Base-by-base conservation (phyloP, 371 early-diverging fungal genomes). In the Apophysomyces ossiformis region DNA sequence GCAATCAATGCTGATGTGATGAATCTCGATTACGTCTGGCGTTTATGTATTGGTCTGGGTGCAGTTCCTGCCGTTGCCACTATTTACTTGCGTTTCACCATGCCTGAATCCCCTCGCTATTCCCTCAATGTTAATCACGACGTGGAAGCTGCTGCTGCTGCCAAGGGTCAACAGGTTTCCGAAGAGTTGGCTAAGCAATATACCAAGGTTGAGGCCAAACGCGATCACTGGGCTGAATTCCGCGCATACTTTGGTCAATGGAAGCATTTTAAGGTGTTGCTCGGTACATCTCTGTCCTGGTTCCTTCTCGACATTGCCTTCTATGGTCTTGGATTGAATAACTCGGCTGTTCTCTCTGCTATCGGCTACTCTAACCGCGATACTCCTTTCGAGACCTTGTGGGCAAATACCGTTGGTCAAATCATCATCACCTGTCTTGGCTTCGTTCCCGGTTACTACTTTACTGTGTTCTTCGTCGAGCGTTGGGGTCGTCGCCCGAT, bases 31-130 rank as follows among this genome's bases (percentile, higher is more conserved):
- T 88, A 91, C 60, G 93, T 92, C 64, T 96, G 96, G 96, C 90
- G 96, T 68, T 79, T 94, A 50, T 74, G 87, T 72, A 85, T 93
- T 67, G 92, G 89, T 64, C 83, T 92, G 59, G 95, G 95, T 61
- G 87, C 86, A 66, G 75, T 96, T n/a, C 96, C 96, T n/a, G 93
- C 91, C 35, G 64, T 91, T 18, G 78, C 85, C 36, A 92, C 95
- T 8, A 81, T 96, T 64, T 96, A 95, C 81, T 91, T 90, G 76
- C 91, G 96, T 60, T 78, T 95, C 72, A 94, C 93, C n/a, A 93
- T 95, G 76, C 94, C 95, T 37, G 96, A 96, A 80, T 93, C 96
- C 41, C 95, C 96, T 41, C 91, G 94, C 63, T 95, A 89, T 72
- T 85, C 92, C 26, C 85, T 91, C 38, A 91, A 94, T 69, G 88